These are phyloP conservation scores for Silene noctiflora DNA, from an alignment of 179 eudicot species.

Conservation along the genomic window DNA sequence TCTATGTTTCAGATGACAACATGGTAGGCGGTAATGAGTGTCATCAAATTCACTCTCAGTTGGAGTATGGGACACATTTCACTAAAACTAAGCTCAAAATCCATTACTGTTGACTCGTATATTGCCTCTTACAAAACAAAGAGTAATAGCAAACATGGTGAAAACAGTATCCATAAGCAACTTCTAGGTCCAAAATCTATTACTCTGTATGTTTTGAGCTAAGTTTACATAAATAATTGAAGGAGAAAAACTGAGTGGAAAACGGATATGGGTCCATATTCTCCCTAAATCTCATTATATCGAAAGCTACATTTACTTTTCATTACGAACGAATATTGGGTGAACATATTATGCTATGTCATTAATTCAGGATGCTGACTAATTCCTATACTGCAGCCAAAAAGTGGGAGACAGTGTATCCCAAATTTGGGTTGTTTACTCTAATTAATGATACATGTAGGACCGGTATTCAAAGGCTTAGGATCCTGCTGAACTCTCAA, in stretches of 20 bases:
- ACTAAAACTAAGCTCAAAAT: too few relatives aligned
- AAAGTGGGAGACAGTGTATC: conserved; percentile 18
- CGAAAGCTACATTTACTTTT: not conserved
- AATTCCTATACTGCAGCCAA: not conserved
- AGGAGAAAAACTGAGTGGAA: not conserved
- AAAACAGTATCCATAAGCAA: too few relatives aligned
- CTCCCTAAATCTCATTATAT: too few relatives aligned
- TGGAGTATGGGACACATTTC: too few relatives aligned
- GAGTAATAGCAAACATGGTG: too few relatives aligned
- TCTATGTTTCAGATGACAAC: too few relatives aligned
- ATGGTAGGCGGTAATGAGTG: too few relatives aligned
- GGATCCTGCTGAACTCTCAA: not conserved
- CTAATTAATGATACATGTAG: conserved; percentile 19
- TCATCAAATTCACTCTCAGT: too few relatives aligned
- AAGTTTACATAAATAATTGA: not conserved
- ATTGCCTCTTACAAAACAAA: too few relatives aligned
- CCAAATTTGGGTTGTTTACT: conserved; percentile 13
- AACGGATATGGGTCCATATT: conserved; percentile 8
- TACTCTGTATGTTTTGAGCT: not conserved
- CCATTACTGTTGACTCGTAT: too few relatives aligned
- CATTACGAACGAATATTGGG: not conserved
- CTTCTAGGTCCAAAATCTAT: not conserved
- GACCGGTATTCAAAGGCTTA: conserved; percentile 12
- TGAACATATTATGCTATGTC: conserved; percentile 11
- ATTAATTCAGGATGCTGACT: not conserved